phyloP scores from a whole-genome alignment of 164 flowering plant genomes.

The Vitis riparia region DNA sequence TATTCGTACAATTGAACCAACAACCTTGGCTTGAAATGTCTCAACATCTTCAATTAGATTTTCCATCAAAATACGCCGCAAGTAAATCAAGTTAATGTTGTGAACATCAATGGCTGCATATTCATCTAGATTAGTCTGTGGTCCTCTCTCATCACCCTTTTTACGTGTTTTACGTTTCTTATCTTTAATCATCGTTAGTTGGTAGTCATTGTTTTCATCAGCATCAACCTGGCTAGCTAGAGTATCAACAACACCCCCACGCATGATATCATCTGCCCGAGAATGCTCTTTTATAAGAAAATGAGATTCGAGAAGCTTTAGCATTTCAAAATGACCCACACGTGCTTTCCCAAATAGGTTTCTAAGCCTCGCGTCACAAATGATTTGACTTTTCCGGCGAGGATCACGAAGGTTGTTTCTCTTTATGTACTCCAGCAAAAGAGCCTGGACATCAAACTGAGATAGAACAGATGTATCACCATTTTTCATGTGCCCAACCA shows the following conservation, averaged over 20 bases:
- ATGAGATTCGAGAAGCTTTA: constrained; percentile 86
- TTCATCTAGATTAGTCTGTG: constrained; percentile 37
- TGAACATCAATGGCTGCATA: constrained; percentile 69
- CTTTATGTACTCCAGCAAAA: constrained; percentile 75
- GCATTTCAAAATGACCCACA: constrained; percentile 93
- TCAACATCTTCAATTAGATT: constrained; percentile 65
- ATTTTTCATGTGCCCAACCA: constrained; percentile 81
- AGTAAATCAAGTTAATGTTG: constrained; percentile 56
- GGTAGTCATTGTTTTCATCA: constrained; percentile 25
- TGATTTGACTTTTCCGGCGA: constrained; percentile 65
- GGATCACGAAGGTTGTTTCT: constrained; percentile 89
- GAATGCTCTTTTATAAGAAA: constrained; percentile 56
- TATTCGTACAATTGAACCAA: constrained; percentile 85
- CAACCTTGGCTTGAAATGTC: constrained; percentile 63
- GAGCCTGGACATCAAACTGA: constrained; percentile 77
- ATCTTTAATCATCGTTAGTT: constrained; percentile 23
- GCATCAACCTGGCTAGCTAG: constrained; percentile 11
- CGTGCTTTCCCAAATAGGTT: constrained; percentile 77
- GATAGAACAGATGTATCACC: constrained; percentile 74
- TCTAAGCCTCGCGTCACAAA: constrained; percentile 81
- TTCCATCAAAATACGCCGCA: constrained; percentile 73
- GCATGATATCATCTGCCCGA: constrained; percentile 33
- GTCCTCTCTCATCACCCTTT: constrained; percentile 33
- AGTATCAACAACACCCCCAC: constrained; percentile 22
- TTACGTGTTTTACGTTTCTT: constrained; percentile 35